Evolutionary conservation across 805 yeast genomes (phyloP).

Genomic region (Metschnikowia lochheadii): DNA sequence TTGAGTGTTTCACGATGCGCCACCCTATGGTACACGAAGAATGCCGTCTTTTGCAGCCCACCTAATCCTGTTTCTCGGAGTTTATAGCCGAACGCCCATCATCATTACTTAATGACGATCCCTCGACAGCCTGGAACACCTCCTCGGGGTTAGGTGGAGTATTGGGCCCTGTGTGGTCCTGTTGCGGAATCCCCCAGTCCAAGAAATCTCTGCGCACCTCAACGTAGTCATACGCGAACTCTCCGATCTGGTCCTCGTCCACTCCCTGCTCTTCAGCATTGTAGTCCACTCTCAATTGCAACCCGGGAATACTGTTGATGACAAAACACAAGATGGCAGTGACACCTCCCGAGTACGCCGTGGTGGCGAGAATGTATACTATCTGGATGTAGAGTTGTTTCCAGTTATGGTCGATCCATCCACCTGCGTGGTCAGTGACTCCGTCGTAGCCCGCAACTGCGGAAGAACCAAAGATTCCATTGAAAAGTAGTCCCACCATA

Average conservation of each 20-base stretch:
- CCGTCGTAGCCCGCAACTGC: conserved; percentile 92
- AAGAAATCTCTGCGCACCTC: conserved; percentile 92
- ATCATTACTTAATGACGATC: conserved; percentile 7
- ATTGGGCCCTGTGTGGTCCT: conserved; percentile 7
- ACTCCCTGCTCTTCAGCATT: conserved; percentile 85
- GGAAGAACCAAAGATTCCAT: conserved; percentile 81
- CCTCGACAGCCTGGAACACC: conserved; percentile 12
- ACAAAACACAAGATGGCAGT: conserved; percentile 74
- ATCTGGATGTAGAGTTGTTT: conserved; percentile 88
- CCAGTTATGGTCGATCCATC: conserved; percentile 89
- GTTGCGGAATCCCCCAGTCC: conserved; percentile 39
- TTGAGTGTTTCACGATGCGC: not conserved
- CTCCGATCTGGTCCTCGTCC: conserved; percentile 97
- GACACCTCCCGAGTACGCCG: conserved; percentile 71
- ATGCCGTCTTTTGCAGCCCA: not conserved
- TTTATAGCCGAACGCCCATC: conserved; percentile 5
- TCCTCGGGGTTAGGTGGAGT: conserved; percentile 8
- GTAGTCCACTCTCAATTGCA: conserved; percentile 74
- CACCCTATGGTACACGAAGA: not conserved
- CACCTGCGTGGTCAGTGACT: conserved; percentile 77
- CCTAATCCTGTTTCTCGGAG: conserved; percentile 14
- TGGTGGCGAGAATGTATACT: conserved; percentile 71
- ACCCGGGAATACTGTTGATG: conserved; percentile 75
- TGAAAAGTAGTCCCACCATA: conserved; percentile 81
- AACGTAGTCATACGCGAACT: conserved; percentile 97